These are phyloP conservation scores for Chrysosphaeria jannelii DNA, from an alignment of 2,329 filamentous ascomycete species.

Conservation along the genomic window DNA sequence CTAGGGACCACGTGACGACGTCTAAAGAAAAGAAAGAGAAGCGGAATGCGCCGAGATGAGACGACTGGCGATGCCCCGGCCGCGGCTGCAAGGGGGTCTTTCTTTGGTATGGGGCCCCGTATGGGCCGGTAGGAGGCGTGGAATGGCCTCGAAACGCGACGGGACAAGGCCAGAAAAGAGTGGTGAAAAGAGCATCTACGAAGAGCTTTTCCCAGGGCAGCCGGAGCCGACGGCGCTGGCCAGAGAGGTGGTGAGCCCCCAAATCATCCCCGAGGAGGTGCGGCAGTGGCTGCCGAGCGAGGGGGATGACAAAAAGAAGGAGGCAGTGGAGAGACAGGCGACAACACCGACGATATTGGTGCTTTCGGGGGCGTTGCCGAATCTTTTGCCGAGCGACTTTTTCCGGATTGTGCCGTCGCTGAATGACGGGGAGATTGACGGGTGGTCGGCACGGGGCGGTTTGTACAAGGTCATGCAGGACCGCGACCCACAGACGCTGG, in stretches of 20 bases:
- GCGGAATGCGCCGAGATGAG: no score
- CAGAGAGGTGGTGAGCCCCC: not conserved
- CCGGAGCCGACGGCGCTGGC: not conserved
- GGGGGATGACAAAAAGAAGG: not conserved
- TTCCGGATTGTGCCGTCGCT: constrained; percentile 29
- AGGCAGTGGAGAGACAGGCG: not conserved
- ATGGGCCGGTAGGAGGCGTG: no score
- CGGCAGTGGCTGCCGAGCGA: constrained; percentile 3
- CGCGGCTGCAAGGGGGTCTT: no score
- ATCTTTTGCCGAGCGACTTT: constrained; percentile 38
- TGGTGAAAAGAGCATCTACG: not conserved
- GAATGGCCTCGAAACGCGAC: no score
- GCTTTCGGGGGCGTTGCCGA: constrained; percentile 24
- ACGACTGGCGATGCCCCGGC: no score
- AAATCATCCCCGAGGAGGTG: constrained; percentile 2
- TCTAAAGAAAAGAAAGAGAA: no score
- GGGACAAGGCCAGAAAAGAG: not conserved
- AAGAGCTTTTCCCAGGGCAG: not conserved
- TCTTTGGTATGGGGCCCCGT: no score
- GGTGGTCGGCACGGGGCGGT: constrained; percentile 23
- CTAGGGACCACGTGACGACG: no score
- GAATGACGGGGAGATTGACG: constrained; percentile 16
- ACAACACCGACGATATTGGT: constrained; percentile 14
- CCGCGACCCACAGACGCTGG: constrained; percentile 30
- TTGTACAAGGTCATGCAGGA: constrained; percentile 23